These are phyloP conservation scores for Jimgerdemannia lactiflua DNA, from an alignment of 192 early-diverging fungal species.

Conservation along the genomic window DNA sequence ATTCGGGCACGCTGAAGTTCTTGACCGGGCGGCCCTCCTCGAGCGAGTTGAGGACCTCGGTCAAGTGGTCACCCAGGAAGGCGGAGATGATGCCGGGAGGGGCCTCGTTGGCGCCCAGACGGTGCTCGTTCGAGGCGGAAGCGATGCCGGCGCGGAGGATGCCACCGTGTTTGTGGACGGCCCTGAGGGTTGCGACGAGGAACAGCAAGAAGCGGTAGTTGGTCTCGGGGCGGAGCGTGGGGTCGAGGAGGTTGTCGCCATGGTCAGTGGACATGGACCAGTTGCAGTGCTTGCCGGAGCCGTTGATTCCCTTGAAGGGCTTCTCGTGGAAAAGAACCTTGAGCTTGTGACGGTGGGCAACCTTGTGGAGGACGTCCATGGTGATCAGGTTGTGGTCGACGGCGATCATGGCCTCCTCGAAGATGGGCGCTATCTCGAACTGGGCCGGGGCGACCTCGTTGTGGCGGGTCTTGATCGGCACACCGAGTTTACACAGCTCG, in stretches of 20 bases:
- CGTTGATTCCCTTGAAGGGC: conserved; percentile 99
- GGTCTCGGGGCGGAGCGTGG: conserved; percentile 93
- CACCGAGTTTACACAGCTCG: conserved; percentile 91
- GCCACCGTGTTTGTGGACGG: conserved; percentile 88
- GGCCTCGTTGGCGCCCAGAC: conserved; percentile 97
- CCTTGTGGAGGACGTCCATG: conserved; percentile 97
- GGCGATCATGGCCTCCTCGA: conserved; percentile 93
- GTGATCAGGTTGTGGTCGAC: conserved; percentile 98
- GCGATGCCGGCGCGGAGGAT: conserved; percentile 91
- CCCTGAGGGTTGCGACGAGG: conserved; percentile 89
- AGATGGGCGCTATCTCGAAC: conserved; percentile 98
- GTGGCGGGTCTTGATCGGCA: conserved; percentile 98
- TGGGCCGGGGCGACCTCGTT: conserved; percentile 99
- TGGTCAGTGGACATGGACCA: conserved; percentile 93
- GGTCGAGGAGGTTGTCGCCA: conserved; percentile 97
- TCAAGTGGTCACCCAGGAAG: conserved; percentile 97
- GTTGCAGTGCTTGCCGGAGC: conserved; percentile 99
- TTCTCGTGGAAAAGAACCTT: conserved; percentile 99
- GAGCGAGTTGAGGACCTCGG: conserved; percentile 90
- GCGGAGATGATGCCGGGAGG: conserved; percentile 97
- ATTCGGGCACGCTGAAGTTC: conserved; percentile 85
- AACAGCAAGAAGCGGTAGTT: conserved; percentile 98
- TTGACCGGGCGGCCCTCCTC: conserved; percentile 86
- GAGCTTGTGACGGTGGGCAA: conserved; percentile 96
- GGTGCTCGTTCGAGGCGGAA: conserved; percentile 96